phyloP scores from a whole-genome alignment of 257 asterid species.

The Nicotiana knightiana region DNA sequence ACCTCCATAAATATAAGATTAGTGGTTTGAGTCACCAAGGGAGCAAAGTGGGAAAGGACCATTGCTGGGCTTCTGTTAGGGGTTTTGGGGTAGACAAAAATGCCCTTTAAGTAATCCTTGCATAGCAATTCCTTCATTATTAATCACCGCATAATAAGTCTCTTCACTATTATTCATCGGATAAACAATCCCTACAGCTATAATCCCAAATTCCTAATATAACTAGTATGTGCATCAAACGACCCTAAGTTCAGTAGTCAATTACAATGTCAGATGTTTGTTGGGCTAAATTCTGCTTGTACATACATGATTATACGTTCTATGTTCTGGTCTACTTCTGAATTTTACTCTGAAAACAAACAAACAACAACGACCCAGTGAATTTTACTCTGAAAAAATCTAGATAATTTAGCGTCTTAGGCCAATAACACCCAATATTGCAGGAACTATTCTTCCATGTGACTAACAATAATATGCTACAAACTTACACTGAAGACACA shows the following conservation, averaged over 20 bases:
- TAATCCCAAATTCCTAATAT: background rate
- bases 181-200: background rate
- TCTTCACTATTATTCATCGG: background rate
- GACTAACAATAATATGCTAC: background rate
- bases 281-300: background rate
- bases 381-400: no score
- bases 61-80: background rate
- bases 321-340: no score
- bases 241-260: background rate
- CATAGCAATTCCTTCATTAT: background rate
- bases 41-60: background rate
- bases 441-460: background rate
- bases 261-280: background rate
- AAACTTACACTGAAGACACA: background rate
- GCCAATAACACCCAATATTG: no score
- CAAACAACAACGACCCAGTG: no score
- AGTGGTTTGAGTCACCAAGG: background rate
- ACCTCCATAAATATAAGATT: background rate
- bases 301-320: no score
- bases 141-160: background rate
- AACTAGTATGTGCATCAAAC: background rate
- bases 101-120: background rate
- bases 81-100: background rate
- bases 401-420: no score
- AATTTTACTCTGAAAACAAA: no score